Evolutionary conservation across 1,139 yeast genomes (phyloP).

Genomic region (Candida buenavistaensis): DNA sequence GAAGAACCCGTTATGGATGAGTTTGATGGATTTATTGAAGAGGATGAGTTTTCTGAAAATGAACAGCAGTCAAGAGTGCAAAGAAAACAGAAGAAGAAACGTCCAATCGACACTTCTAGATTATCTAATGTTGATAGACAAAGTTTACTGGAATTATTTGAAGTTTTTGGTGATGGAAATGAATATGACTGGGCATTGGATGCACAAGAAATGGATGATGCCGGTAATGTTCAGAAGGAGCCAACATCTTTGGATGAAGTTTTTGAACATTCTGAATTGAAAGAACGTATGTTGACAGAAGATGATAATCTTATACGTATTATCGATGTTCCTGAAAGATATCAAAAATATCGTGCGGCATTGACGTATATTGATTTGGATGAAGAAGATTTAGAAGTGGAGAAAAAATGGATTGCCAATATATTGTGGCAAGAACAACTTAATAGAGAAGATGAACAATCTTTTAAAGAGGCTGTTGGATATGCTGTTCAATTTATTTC

Average conservation of each 20-base stretch:
- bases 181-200: conserved; percentile 98
- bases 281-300: conserved; percentile 87
- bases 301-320: conserved; percentile 87
- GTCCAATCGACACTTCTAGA: conserved; percentile 55
- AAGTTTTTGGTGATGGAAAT: conserved; percentile 95
- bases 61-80: conserved; percentile 41
- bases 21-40: conserved; percentile 95
- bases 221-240: conserved; percentile 53
- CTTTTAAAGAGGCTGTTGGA: conserved; percentile 70
- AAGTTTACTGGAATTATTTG: conserved; percentile 87
- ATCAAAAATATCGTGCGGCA: conserved; percentile 68
- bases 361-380: conserved; percentile 66
- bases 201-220: conserved; percentile 74
- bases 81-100: conserved; percentile 41
- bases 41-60: conserved; percentile 92
- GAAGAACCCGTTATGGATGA: conserved; percentile 60
- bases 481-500: conserved; percentile 78
- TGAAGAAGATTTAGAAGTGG: conserved; percentile 66
- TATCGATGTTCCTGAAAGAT: conserved; percentile 91
- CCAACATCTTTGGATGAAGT: conserved; percentile 79
- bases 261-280: conserved; percentile 90
- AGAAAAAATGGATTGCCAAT: conserved; percentile 77
- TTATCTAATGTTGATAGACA: conserved; percentile 86
- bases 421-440: conserved; percentile 41
- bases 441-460: conserved; percentile 47